Evolutionary conservation across 805 yeast genomes (phyloP), one percentile per base, ranked within the genome.

Genomic region (Starmera dryadoides): DNA sequence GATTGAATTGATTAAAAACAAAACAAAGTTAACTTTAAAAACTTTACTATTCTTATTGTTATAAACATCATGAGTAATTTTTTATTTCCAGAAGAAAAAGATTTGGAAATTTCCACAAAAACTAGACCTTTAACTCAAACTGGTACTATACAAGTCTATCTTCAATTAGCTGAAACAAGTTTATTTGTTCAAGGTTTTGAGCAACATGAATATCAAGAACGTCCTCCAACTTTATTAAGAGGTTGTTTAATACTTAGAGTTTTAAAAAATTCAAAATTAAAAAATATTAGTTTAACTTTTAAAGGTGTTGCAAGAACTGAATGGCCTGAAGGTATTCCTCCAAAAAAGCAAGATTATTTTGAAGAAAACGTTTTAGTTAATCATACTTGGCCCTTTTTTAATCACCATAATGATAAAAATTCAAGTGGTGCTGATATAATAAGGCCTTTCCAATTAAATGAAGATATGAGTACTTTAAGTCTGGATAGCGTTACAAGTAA

Each of bases 251-350:
- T 81, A 35, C 44, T 89, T 3, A 68, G 89, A 36, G 73, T 89
- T 6, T 50, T 78, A 34, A 87, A 86, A 51, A 81, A 91, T 0
- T 69, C 81, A 22, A 85, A 79, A 55, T 64, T 89, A 43, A 86
- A 83, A 58, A 56, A 73, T 16, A 75, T 89, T 11, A 56, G 64
- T 4, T 64, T 89, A 35, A 64, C 69, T 2, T 77, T 89, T 49
- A 69, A 70, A 38, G 97, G 96, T 1, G 55, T 59, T 2, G 74
- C 84, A 29, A 71, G 84, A 47, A 89, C 96, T 0, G 96, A 89
- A 44, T 89, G 97, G 96, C 97, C 97, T 3, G 97, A 93, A 54
- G 98, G 98, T 2, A 89, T 91, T 16, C 98, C 98, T 0, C 96
- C 97, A 0, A 86, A 83, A 55, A 79, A 79, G 47, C 66, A 68